Evolutionary conservation across 179 eudicot species (phyloP), one percentile per base, ranked within the genome.

Genomic region (Beta macrorhiza): DNA sequence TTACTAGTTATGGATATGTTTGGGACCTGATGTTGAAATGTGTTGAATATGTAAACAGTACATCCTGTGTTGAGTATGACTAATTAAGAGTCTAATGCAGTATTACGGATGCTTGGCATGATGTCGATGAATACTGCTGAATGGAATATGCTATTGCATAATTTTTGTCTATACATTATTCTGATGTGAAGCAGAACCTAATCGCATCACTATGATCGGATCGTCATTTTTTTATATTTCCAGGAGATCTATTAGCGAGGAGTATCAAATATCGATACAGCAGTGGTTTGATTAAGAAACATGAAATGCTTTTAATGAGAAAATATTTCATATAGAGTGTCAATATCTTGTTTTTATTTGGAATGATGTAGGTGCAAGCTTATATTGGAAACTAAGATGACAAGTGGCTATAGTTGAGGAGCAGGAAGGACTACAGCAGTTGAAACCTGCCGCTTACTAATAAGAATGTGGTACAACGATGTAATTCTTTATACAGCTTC

Each of bases 1-100:
- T 16, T 55, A 25, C n/a, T 22, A 56, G 25, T 13, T 6, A 7
- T 17, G 73, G 53, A 13, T 56, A 52, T 56, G 64, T 55, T 7
- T 29, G 49, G 64, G 45, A 72, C 62, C 76, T 80, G 56, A 47
- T 79, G 20, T 80, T 25, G 55, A 51, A 45, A 75, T 65, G 22
- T 47, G 44, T 72, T 64, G 37, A 61, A 80, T 32, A 19, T 72
- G 22, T 47, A n/a, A 53, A 29, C 16, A 52, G 37, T 5, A 25
- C 8, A 0, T 53, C 68, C 42, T 47, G 13, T 61, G 49, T 74
- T 47, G 20, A 79, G 25, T 80, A 14, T 17, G 14, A 47, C 70
- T 80, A n/a, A 5, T 72, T 72, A 74, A 25, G 29, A 5, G 16
- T 16, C 29, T 29, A 45, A 63, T 52, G 29, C 7, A 20, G 56